Evolutionary conservation across 2,329 filamentous ascomycete species (phyloP).

Genomic region (Trichophaea hybrida): DNA sequence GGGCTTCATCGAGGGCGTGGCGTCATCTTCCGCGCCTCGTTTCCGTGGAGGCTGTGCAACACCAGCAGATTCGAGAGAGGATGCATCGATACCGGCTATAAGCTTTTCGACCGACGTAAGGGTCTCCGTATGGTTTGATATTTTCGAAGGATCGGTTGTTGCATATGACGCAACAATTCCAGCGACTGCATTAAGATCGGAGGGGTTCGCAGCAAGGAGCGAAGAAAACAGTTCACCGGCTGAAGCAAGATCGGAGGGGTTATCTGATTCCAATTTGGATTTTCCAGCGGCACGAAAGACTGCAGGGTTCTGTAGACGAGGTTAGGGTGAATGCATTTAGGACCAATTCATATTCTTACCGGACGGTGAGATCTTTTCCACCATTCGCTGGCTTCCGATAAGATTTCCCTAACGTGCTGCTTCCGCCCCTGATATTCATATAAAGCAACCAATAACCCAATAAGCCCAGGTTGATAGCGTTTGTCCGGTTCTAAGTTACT

Average conservation of each 20-base stretch:
- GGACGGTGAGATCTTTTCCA: conserved; percentile 48
- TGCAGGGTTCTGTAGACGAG: conserved; percentile 33
- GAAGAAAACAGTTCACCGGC: conserved; percentile 68
- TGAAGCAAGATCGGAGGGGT: conserved; percentile 49
- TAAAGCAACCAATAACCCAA: conserved; percentile 65
- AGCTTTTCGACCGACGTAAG: conserved; percentile 51
- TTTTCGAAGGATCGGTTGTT: conserved; percentile 42
- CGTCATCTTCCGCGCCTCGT: conserved; percentile 38
- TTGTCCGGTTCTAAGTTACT: conserved; percentile 31
- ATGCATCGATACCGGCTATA: conserved; percentile 45
- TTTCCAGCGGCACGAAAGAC: conserved; percentile 71
- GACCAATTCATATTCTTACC: conserved; percentile 10
- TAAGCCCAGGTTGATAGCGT: conserved; percentile 54
- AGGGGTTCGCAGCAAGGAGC: conserved; percentile 50
- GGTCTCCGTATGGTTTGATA: conserved; percentile 28
- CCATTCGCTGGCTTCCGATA: conserved; percentile 65
- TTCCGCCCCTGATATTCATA: conserved; percentile 64
- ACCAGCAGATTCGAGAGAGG: conserved; percentile 50
- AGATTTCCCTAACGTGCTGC: conserved; percentile 53
- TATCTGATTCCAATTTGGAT: conserved; percentile 62
- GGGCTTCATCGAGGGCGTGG: conserved; percentile 30
- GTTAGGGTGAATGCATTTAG: not conserved
- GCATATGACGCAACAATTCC: conserved; percentile 78
- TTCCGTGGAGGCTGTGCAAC: conserved; percentile 40
- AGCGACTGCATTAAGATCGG: conserved; percentile 56